Conservation (phyloP, 345 rosid species). For the Ailanthus altissimus region DNA sequence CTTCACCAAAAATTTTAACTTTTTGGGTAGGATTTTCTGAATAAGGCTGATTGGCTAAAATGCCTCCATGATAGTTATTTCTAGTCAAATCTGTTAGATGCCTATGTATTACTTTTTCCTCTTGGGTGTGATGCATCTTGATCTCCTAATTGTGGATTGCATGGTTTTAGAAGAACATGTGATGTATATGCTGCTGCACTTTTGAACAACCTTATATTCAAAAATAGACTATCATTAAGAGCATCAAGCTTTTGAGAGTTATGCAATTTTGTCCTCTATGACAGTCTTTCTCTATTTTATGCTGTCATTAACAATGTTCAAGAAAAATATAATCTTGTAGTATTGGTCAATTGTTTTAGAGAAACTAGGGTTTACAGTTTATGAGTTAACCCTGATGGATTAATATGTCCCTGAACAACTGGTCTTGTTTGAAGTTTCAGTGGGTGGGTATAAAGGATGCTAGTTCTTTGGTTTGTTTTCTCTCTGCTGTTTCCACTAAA, state of each 20-base stretch:
- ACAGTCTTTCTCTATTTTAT: neutral
- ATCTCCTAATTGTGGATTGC: too few species aligned
- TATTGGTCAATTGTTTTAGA: neutral
- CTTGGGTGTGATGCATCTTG: too few species aligned
- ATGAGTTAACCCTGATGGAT: neutral
- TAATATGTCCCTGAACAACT: neutral
- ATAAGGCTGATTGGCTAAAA: too few species aligned
- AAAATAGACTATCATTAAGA: neutral
- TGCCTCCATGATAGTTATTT: too few species aligned
- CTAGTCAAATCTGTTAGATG: too few species aligned
- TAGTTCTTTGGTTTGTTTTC: neutral
- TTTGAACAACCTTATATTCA: neutral
- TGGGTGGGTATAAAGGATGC: neutral
- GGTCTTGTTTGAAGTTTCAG: neutral
- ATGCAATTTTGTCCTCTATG: neutral
- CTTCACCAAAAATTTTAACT: neutral
- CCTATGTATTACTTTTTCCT: too few species aligned
- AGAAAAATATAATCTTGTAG: too few species aligned
- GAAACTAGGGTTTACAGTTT: neutral
- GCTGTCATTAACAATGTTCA: neutral
- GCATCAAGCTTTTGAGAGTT: neutral
- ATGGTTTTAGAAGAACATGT: too few species aligned
- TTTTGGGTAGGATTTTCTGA: too few species aligned
- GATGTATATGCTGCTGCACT: neutral
- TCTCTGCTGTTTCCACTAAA: neutral